These are phyloP conservation scores for Suillus weaverae DNA, from an alignment of 768 basidiomycete genomes.

Conservation along the genomic window DNA sequence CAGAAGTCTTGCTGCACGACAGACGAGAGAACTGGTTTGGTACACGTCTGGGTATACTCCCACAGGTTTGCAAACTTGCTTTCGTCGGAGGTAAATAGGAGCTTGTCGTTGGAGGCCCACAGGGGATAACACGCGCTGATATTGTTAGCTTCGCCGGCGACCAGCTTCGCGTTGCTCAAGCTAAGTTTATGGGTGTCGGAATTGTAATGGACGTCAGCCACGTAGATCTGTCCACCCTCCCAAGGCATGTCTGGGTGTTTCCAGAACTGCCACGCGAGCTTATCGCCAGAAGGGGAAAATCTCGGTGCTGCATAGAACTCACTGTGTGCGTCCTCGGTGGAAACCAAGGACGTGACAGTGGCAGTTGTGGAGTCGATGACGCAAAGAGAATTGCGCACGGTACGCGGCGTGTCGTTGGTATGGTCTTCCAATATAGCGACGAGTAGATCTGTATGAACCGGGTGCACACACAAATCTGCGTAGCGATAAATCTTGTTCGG, in stretches of 20 bases:
- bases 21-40: conserved; percentile 28
- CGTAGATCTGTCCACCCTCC: conserved; percentile 54
- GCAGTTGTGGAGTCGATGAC: conserved; percentile 47
- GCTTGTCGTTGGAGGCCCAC: conserved; percentile 44
- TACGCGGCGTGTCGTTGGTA: conserved; percentile 42
- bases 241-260: conserved; percentile 67
- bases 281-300: conserved; percentile 55
- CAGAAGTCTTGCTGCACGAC: conserved; percentile 31
- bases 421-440: conserved; percentile 70
- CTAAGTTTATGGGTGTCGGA: conserved; percentile 23
- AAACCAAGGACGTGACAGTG: conserved; percentile 40
- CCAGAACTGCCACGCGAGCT: conserved; percentile 65
- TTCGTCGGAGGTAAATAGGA: conserved; percentile 60
- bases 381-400: conserved; percentile 49
- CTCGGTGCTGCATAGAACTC: conserved; percentile 59
- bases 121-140: conserved; percentile 38
- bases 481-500: conserved; percentile 35
- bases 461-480: conserved; percentile 57
- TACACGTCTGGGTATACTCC: conserved; percentile 18
- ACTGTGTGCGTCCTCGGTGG: conserved; percentile 46
- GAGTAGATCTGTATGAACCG: conserved; percentile 47
- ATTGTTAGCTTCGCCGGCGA: conserved; percentile 53
- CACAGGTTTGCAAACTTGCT: conserved; percentile 57
- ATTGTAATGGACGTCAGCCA: conserved; percentile 42
- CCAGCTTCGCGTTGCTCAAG: conserved; percentile 36